Percentiles rank a stretch among this genome's conserved stretches.
Conservation (phyloP, 2,329 filamentous ascomycete genomes). For the Penicillium sp. region DNA sequence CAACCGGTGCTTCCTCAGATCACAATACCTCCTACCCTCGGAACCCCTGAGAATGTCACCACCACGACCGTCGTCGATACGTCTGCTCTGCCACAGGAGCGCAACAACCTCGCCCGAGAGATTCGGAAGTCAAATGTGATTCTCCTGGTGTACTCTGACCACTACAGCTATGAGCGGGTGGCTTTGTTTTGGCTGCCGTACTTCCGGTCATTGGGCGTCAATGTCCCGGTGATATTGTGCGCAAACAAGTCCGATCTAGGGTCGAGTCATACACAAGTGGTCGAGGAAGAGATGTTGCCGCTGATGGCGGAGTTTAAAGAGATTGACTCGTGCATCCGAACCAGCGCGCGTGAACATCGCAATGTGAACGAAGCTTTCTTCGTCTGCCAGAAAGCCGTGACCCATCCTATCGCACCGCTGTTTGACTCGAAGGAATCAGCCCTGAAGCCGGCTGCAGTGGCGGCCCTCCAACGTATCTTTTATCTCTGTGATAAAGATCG, state of each 20-base stretch:
- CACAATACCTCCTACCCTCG: slow-evolving; percentile 88
- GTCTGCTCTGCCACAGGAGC: slow-evolving; percentile 89
- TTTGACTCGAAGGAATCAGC: slow-evolving; percentile 93
- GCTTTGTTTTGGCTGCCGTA: slow-evolving; percentile 98
- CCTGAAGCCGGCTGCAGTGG: slow-evolving; percentile 85
- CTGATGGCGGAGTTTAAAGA: slow-evolving; percentile 99
- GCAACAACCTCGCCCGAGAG: slow-evolving; percentile 85
- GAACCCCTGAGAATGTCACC: slow-evolving; percentile 93
- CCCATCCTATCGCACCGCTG: slow-evolving; percentile 91
- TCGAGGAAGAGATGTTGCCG: slow-evolving; percentile 96
- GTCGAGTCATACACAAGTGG: slow-evolving; percentile 74
- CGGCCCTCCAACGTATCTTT: slow-evolving; percentile 86
- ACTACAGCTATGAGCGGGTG: slow-evolving; percentile 98
- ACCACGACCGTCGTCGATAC: slow-evolving; percentile 94
- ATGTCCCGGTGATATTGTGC: slow-evolving; percentile 94
- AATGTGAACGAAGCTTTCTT: slow-evolving; percentile 98
- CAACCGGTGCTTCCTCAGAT: slow-evolving; percentile 92
- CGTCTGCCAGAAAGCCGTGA: slow-evolving; percentile 96
- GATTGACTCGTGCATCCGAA: slow-evolving; percentile 95
- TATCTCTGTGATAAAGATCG: slow-evolving; percentile 96
- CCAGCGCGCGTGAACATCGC: slow-evolving; percentile 85
- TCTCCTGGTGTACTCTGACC: slow-evolving; percentile 92
- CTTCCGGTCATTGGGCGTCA: slow-evolving; percentile 96
- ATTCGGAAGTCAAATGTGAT: slow-evolving; percentile 97
- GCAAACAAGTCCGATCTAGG: slow-evolving; percentile 96